These are phyloP conservation scores for Geum urbanum DNA, from an alignment of 306 rosid species.

Conservation along the genomic window DNA sequence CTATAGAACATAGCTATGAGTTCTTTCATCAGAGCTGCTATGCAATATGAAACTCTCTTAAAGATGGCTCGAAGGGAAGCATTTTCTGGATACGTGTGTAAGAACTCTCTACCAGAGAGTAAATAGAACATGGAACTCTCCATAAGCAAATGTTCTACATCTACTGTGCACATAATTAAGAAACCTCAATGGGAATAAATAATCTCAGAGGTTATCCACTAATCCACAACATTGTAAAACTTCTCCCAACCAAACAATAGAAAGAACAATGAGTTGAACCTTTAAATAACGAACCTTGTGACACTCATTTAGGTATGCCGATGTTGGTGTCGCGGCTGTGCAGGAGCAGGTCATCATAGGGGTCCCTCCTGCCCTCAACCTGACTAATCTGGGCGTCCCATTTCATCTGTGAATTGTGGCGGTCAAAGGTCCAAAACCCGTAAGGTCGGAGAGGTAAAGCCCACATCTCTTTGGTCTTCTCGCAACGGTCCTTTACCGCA, in stretches of 20 bases:
- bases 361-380: constrained; percentile 78
- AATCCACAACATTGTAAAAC: background rate
- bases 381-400: constrained; percentile 97
- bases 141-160: background rate
- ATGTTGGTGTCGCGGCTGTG: constrained; percentile 24
- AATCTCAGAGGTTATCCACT: background rate
- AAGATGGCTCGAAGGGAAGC: background rate
- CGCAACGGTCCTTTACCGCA: constrained; percentile 51
- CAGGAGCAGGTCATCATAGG: constrained; percentile 77
- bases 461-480: constrained; percentile 92
- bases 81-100: background rate
- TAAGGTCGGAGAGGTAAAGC: constrained; percentile 76
- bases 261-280: background rate
- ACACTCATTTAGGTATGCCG: constrained; percentile 35
- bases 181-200: background rate
- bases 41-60: background rate
- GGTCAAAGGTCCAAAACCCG: constrained; percentile 95
- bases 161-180: background rate
- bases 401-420: constrained; percentile 81
- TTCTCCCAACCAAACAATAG: background rate
- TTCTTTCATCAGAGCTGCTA: background rate
- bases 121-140: background rate
- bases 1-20: background rate
- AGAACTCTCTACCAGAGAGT: background rate
- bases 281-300: constrained; percentile 22